These are phyloP conservation scores for Botrytis sinoallii DNA, from an alignment of 2,329 filamentous ascomycete genomes.

Conservation along the genomic window DNA sequence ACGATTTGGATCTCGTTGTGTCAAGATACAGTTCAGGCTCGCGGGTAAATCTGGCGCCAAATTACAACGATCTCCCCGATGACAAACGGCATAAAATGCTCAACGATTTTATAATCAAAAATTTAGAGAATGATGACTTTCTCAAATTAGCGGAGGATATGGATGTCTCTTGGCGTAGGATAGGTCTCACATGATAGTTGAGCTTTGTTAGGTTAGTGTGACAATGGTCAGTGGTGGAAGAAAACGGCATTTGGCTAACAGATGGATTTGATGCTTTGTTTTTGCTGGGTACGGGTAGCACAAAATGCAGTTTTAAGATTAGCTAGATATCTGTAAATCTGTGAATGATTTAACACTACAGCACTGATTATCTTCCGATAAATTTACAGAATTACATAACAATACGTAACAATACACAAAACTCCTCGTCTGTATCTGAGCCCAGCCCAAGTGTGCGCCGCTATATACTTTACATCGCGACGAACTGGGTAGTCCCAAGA, in stretches of 20 bases:
- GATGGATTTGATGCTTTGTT: neutral
- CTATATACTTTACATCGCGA: neutral
- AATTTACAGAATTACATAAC: neutral
- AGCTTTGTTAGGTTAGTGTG: neutral
- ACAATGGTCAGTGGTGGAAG: neutral
- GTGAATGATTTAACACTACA: neutral
- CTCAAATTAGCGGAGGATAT: constrained; percentile 50
- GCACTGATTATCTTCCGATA: neutral
- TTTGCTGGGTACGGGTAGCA: neutral
- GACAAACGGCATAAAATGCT: constrained; percentile 44
- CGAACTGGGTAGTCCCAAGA: neutral
- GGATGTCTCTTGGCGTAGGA: constrained; percentile 47
- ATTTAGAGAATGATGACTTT: constrained; percentile 49
- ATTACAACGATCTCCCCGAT: constrained; percentile 30
- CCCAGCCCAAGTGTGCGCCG: neutral
- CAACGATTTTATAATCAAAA: constrained; percentile 49
- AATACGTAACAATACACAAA: neutral
- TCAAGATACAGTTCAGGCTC: neutral
- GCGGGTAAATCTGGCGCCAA: neutral
- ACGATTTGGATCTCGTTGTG: constrained; percentile 4
- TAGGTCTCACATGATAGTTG: constrained; percentile 42
- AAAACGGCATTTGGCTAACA: neutral
- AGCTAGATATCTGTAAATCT: neutral
- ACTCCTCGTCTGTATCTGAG: neutral
- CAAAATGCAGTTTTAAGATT: neutral